Conservation (phyloP, 164 flowering plant genomes). For the Vitis vinifera region ASM3070453v1 NC_081805.1:25523001-25523500, state of each 20-base stretch:
- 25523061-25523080: too few relatives aligned
- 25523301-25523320: constrained; percentile 65
- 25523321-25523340: constrained; percentile 27
- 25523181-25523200: constrained; percentile 96
- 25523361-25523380: neutral
- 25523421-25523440: neutral
- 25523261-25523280: constrained; percentile 92
- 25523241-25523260: constrained; percentile 63
- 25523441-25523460: too few relatives aligned
- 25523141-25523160: too few relatives aligned
- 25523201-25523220: constrained; percentile 65
- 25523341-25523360: too few relatives aligned
- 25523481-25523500: constrained; percentile 42
- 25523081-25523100: too few relatives aligned
- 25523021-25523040: too few relatives aligned
- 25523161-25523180: too few relatives aligned
- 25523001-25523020: too few relatives aligned
- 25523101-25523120: too few relatives aligned
- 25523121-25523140: too few relatives aligned
- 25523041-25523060: too few relatives aligned
- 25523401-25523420: neutral
- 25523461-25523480: too few relatives aligned
- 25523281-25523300: constrained; percentile 97
- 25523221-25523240: constrained; percentile 61
- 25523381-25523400: neutral